Percentiles rank a stretch among this genome's conserved stretches.
phyloP scores from a whole-genome alignment of 495 filamentous ascomycete species.

The Oleoguttula mirabilis region DNA sequence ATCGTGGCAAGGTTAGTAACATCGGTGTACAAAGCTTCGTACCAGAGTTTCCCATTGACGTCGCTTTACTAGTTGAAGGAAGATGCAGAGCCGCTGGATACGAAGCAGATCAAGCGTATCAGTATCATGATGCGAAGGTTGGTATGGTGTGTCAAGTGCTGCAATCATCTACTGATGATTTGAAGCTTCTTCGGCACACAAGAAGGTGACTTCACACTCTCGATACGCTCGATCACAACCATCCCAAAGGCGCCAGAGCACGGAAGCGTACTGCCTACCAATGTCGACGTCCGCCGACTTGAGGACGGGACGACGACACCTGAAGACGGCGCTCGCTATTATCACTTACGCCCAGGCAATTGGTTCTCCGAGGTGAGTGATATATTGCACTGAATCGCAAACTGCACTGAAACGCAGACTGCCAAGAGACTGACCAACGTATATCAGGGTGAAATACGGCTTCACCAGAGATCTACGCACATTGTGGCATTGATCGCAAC shows the following conservation, averaged over 20 bases:
- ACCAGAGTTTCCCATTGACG: too few relatives aligned
- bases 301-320: conserved; percentile 1
- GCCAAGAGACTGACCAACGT: too few relatives aligned
- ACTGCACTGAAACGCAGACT: too few relatives aligned
- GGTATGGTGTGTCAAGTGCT: conserved; percentile 29
- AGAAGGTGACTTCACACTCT: conserved; percentile 53
- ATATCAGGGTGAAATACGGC: too few relatives aligned
- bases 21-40: too few relatives aligned
- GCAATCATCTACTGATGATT: not conserved
- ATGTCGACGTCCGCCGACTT: not conserved
- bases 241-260: conserved; percentile 15
- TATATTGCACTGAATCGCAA: too few relatives aligned
- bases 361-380: too few relatives aligned
- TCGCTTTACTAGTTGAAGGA: conserved; percentile 38
- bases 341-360: too few relatives aligned
- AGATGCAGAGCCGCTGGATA: conserved; percentile 44
- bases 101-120: conserved; percentile 47
- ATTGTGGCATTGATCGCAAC: too few relatives aligned
- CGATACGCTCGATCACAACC: conserved; percentile 41
- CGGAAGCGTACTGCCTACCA: not conserved
- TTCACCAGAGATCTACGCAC: too few relatives aligned
- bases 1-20: too few relatives aligned
- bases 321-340: not conserved
- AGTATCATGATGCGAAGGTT: conserved; percentile 73
- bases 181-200: conserved; percentile 64